Percentiles rank a stretch among this genome's conserved stretches.
phyloP scores from a whole-genome alignment of 352 stramenopile species.

The Phytopythium mirpurense region DNA sequence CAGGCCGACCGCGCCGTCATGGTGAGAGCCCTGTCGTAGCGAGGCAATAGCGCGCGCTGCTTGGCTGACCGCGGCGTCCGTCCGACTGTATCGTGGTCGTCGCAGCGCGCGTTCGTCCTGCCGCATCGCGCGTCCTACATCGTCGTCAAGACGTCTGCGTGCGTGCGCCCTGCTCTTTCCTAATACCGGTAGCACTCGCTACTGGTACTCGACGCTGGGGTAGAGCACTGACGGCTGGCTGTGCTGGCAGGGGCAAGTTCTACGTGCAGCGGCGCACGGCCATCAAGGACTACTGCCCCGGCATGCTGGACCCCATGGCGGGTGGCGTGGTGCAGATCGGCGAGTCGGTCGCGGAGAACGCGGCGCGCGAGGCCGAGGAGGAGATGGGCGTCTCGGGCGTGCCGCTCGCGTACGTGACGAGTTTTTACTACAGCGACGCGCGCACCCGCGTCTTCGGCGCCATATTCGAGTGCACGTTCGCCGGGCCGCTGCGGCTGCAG shows the following conservation, averaged over 20 bases:
- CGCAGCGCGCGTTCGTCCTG: conserved; percentile 67
- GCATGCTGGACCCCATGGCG: conserved; percentile 77
- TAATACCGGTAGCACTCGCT: too few species aligned
- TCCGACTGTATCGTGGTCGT: too few species aligned
- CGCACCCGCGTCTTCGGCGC: conserved; percentile 66
- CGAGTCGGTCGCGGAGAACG: conserved; percentile 66
- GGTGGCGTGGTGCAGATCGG: conserved; percentile 77
- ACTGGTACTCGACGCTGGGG: too few species aligned
- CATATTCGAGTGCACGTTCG: conserved; percentile 75
- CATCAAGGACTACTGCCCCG: conserved; percentile 88
- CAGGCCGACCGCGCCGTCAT: conserved; percentile 79
- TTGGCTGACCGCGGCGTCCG: conserved; percentile 1
- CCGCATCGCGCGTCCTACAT: conserved; percentile 86
- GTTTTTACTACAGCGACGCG: conserved; percentile 66
- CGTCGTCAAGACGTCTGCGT: conserved; percentile 78
- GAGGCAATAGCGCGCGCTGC: too few species aligned
- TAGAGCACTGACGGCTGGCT: too few species aligned
- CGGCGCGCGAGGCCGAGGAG: conserved; percentile 66
- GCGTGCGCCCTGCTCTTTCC: neutral
- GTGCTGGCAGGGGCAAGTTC: conserved; percentile 50
- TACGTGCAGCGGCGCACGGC: conserved; percentile 82
- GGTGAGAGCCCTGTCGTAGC: conserved; percentile 19
- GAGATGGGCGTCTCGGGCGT: conserved; percentile 79
- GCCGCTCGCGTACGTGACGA: conserved; percentile 39
- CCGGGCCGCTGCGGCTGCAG: conserved; percentile 58